phyloP scores from a whole-genome alignment of 163 green algal genomes.

The Chlamydomonas reinhardtii region DNA sequence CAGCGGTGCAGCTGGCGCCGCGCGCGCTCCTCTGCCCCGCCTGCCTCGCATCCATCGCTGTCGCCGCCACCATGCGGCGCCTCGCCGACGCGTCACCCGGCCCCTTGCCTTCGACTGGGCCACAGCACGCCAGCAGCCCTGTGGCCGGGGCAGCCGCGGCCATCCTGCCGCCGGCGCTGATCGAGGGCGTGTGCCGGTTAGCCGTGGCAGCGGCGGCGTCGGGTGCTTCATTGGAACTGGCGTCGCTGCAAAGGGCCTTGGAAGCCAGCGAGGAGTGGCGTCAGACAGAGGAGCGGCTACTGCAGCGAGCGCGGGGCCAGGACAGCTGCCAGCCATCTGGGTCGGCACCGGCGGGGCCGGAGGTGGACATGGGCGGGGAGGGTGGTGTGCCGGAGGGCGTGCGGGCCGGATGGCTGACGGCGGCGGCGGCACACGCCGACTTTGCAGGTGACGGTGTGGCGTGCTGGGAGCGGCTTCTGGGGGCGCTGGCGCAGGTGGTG shows the following conservation, averaged over 20 bases:
- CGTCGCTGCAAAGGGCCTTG: too few species aligned
- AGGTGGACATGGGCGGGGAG: not conserved
- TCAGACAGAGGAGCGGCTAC: too few species aligned
- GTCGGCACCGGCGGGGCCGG: not conserved
- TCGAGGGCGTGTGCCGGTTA: not conserved
- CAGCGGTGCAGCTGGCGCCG: constrained; percentile 11
- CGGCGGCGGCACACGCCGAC: not conserved
- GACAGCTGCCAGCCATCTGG: not conserved
- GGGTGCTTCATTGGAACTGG: not conserved
- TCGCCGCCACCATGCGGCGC: not conserved
- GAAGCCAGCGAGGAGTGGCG: too few species aligned
- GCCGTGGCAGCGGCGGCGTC: constrained; percentile 9
- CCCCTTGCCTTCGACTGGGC: not conserved
- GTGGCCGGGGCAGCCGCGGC: not conserved
- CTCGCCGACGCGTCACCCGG: not conserved
- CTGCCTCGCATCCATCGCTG: constrained; percentile 3
- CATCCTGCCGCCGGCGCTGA: constrained; percentile 10
- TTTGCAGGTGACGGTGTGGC: constrained; percentile 26
- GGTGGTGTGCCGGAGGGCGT: not conserved
- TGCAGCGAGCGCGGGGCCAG: too few species aligned
- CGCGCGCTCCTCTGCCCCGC: constrained; percentile 17
- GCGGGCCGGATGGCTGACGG: not conserved
- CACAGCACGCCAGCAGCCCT: too few species aligned
- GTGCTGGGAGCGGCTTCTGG: constrained; percentile 44
- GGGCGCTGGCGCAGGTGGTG: not conserved